Percentiles rank a stretch among this genome's conserved stretches.
These are phyloP conservation scores for Thoreauomyces humboldtii DNA, from an alignment of 192 early-diverging fungal genomes.

Conservation along the genomic window DNA sequence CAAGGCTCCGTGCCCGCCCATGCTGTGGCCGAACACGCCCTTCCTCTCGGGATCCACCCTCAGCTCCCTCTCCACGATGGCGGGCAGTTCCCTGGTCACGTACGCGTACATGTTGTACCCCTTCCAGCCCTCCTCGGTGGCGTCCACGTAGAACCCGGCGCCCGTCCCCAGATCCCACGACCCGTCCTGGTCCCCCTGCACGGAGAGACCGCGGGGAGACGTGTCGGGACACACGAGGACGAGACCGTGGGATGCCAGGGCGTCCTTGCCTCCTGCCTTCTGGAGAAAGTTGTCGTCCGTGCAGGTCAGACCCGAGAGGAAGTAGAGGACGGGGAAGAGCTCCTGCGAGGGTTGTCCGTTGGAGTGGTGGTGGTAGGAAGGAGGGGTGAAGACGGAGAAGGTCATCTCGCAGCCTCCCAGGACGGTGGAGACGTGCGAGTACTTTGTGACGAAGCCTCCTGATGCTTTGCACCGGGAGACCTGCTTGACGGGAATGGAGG, in stretches of 20 bases:
- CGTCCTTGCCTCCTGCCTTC: slow-evolving; percentile 71
- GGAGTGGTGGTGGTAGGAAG: slow-evolving; percentile 14
- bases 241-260: slow-evolving; percentile 66
- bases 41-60: slow-evolving; percentile 45
- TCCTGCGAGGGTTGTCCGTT: no score
- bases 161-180: slow-evolving; percentile 68
- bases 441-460: slow-evolving; percentile 70
- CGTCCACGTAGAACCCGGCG: slow-evolving; percentile 63
- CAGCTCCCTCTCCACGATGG: slow-evolving; percentile 53
- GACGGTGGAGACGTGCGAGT: slow-evolving; percentile 59
- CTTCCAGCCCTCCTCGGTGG: slow-evolving; percentile 74
- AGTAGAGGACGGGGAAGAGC: slow-evolving; percentile 66
- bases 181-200: slow-evolving; percentile 73
- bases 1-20: slow-evolving; percentile 89
- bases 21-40: slow-evolving; percentile 45
- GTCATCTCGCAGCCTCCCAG: slow-evolving; percentile 67
- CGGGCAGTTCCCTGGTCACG: slow-evolving; percentile 69
- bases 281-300: slow-evolving; percentile 81
- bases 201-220: slow-evolving; percentile 60
- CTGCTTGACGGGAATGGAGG: no score
- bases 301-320: slow-evolving; percentile 73
- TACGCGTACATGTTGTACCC: slow-evolving; percentile 86
- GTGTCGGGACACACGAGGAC: slow-evolving; percentile 84
- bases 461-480: slow-evolving; percentile 65
- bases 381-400: slow-evolving; percentile 75